Percentiles rank a stretch among this genome's conserved stretches.
Evolutionary conservation across 2,329 filamentous ascomycete species (phyloP).

Genomic region (Colletotrichum salicis): DNA sequence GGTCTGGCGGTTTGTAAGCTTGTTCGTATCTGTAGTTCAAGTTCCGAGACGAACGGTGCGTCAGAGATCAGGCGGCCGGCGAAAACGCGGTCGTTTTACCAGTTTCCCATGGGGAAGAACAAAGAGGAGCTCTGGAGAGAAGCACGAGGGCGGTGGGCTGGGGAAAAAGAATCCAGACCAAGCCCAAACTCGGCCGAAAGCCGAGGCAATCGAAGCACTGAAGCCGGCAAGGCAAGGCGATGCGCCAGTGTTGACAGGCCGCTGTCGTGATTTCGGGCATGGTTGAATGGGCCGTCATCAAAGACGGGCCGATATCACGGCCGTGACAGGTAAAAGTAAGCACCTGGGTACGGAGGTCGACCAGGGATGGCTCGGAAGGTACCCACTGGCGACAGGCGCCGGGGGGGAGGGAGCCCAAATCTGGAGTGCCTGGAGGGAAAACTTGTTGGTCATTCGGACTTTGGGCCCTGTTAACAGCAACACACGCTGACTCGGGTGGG

Average conservation of each 20-base stretch:
- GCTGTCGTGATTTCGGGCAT: constrained; percentile 21
- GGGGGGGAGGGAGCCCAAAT: constrained; percentile 8
- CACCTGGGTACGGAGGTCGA: constrained; percentile 23
- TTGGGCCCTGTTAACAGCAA: constrained; percentile 12
- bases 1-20: constrained; percentile 3
- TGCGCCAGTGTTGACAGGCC: constrained; percentile 2
- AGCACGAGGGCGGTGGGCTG: constrained; percentile 4
- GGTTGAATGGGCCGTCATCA: constrained; percentile 32
- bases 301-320: constrained; percentile 35
- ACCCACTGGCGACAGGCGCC: constrained; percentile 15
- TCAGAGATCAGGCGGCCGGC: constrained; percentile 20
- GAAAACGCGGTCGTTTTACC: constrained; percentile 28
- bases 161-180: constrained; percentile 20
- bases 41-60: constrained; percentile 10
- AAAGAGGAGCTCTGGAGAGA: constrained; percentile 20
- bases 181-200: constrained; percentile 26
- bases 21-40: not conserved
- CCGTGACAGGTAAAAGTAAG: constrained; percentile 31
- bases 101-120: constrained; percentile 35
- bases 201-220: constrained; percentile 8
- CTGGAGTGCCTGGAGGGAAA: not conserved
- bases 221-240: constrained; percentile 21
- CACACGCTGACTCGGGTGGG: constrained; percentile 17
- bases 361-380: constrained; percentile 26
- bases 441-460: not conserved